Evolutionary conservation across 345 rosid species (phyloP).

Genomic region (Luvunga scandens): DNA sequence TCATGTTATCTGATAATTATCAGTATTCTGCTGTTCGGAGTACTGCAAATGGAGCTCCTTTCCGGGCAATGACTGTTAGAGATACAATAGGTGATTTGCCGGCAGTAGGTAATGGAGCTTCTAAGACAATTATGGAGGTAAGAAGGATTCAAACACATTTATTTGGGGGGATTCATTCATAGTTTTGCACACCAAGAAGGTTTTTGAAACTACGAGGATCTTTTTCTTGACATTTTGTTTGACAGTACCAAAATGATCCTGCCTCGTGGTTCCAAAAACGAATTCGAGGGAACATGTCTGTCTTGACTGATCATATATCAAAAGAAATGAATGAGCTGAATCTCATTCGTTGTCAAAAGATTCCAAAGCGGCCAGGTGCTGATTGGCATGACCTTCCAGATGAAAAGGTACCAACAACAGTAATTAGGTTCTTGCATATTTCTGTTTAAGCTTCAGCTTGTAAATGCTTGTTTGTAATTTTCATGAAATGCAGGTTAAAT

Average conservation of each 20-base stretch:
- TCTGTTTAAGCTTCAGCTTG: neutral
- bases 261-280: constrained; percentile 54
- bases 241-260: constrained; percentile 47
- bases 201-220: neutral
- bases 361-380: constrained; percentile 60
- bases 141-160: neutral
- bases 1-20: constrained; percentile 42
- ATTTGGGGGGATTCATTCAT: neutral
- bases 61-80: constrained; percentile 68
- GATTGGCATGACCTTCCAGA: constrained; percentile 69
- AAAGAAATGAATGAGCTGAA: constrained; percentile 70
- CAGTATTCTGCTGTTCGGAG: constrained; percentile 53
- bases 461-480: neutral
- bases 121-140: constrained; percentile 53
- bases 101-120: constrained; percentile 69
- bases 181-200: neutral
- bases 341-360: constrained; percentile 47
- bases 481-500: constrained; percentile 33
- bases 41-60: constrained; percentile 55
- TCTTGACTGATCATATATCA: constrained; percentile 52
- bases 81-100: constrained; percentile 95
- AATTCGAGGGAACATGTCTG: constrained; percentile 39
- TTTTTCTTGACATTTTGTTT: neutral
- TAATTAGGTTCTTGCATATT: neutral
- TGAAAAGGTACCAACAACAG: constrained; percentile 42